A percentile compares a stretch with the other conserved stretches of the same genome.
phyloP scores from a whole-genome alignment of 495 filamentous ascomycete species.

The Clohesyomyces aquaticus region DNA sequence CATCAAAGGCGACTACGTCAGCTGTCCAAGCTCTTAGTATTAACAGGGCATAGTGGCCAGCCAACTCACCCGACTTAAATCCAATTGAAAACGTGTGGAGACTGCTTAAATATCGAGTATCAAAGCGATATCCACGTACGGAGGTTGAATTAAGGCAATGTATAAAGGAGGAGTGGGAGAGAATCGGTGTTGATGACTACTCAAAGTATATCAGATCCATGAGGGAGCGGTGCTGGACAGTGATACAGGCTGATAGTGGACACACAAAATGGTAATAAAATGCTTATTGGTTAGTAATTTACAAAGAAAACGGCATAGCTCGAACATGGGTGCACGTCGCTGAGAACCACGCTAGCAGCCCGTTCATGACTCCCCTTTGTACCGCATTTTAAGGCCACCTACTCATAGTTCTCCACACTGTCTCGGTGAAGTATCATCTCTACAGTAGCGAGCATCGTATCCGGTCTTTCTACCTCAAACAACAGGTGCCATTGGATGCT shows the following conservation, averaged over 20 bases:
- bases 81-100: not conserved
- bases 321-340: not conserved
- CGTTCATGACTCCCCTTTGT: not conserved
- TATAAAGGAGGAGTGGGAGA: slow-evolving; percentile 39
- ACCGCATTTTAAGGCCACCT: too few species aligned
- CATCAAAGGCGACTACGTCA: not conserved
- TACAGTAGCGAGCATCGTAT: too few species aligned
- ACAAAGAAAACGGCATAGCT: not conserved
- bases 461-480: too few species aligned
- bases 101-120: not conserved
- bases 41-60: not conserved
- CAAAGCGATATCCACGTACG: not conserved
- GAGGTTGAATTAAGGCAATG: not conserved
- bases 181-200: slow-evolving; percentile 30
- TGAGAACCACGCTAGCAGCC: not conserved
- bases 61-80: not conserved
- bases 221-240: slow-evolving; percentile 41
- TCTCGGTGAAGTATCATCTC: too few species aligned
- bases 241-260: slow-evolving; percentile 43
- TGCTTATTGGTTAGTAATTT: not conserved
- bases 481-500: too few species aligned
- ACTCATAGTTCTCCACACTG: too few species aligned
- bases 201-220: slow-evolving; percentile 38
- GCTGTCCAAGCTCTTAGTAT: not conserved
- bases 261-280: slow-evolving; percentile 44